These are phyloP conservation scores for Phytophthora aleatoria DNA, from an alignment of 352 stramenopile genomes.

Conservation along the genomic window DNA sequence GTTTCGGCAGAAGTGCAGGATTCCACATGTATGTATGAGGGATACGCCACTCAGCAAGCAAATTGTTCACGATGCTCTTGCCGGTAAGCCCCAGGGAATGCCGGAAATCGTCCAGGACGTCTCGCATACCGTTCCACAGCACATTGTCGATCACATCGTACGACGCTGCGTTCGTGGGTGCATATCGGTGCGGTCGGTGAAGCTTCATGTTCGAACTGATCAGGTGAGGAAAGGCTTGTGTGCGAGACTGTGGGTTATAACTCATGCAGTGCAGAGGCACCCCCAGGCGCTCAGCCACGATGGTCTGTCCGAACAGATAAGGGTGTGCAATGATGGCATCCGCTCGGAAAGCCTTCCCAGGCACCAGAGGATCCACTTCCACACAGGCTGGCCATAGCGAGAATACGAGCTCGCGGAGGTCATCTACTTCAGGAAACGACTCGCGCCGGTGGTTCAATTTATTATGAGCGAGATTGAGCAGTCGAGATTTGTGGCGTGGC, in stretches of 20 bases:
- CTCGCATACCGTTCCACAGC: slow-evolving; percentile 49
- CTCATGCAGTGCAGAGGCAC: slow-evolving; percentile 77
- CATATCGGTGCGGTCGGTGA: slow-evolving; percentile 50
- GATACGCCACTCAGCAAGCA: slow-evolving; percentile 53
- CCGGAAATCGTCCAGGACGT: slow-evolving; percentile 66
- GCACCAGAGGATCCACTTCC: slow-evolving; percentile 45
- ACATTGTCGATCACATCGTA: slow-evolving; percentile 63
- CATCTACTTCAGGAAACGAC: slow-evolving; percentile 47
- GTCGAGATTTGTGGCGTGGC: slow-evolving; percentile 40
- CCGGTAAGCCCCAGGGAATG: slow-evolving; percentile 54
- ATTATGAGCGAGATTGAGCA: slow-evolving; percentile 37
- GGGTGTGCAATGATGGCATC: slow-evolving; percentile 77
- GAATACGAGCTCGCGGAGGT: slow-evolving; percentile 59
- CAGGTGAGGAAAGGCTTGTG: slow-evolving; percentile 62
- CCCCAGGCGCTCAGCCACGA: slow-evolving; percentile 72
- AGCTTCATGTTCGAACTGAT: slow-evolving; percentile 54
- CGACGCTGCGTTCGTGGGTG: slow-evolving; percentile 47
- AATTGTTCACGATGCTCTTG: slow-evolving; percentile 39
- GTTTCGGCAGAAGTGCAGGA: slow-evolving; percentile 53
- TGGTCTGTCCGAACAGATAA: slow-evolving; percentile 61
- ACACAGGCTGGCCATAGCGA: slow-evolving; percentile 67
- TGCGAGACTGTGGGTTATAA: slow-evolving; percentile 53
- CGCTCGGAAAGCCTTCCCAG: slow-evolving; percentile 58
- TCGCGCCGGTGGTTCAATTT: slow-evolving; percentile 40
- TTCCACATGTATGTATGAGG: slow-evolving; percentile 85